Base-by-base conservation (phyloP, 768 basidiomycete genomes). In the Trametes meyenii region DNA sequence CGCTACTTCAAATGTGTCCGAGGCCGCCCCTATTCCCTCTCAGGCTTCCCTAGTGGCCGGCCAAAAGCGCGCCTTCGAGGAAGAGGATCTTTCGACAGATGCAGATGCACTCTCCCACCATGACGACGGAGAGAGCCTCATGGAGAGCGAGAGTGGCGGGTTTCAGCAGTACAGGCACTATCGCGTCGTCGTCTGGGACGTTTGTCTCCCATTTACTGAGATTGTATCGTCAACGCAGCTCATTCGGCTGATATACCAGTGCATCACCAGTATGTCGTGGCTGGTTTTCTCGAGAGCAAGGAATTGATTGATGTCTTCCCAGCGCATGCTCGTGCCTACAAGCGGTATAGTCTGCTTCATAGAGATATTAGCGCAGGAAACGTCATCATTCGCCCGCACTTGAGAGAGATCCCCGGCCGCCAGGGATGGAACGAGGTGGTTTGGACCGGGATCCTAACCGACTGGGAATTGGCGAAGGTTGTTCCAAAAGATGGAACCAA, bases 171-270 rank as follows among this genome's bases (percentile, higher is more conserved):
- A 46, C 16, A 38, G 33, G 6, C 64, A 65, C 29, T 65, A 62
- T 36, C 60, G 64, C 23, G 46, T 65, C 17, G 60, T 44, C 7
- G 46, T 59, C 2, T 8, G 54, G 6, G 57, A 65, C 42, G 56
- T 65, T 12, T 61, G 56, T 36, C 50, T 53, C 1, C 56, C 60
- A 12, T 35, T 61, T 1, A 24, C 16, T 0, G 45, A 39, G 3
- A 58, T 52, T 12, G 11, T 10, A 14, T 21, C 14, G 4, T 17
- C 24, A 2, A 3, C 17, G 40, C 48, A 51, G 42, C 33, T 56
- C 13, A 19, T 51, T n/a, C 8, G 14, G 6, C 13, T 56, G 14
- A 33, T 55, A 1, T 21, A 5, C 12, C 13, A 50, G 13, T 49
- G 60, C 39, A 36, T 61, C 45, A 10, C 29, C 55, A 7, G 38